Conservation (phyloP, 2,329 filamentous ascomycete species). For the Chrysoporthe austroafricana region DNA sequence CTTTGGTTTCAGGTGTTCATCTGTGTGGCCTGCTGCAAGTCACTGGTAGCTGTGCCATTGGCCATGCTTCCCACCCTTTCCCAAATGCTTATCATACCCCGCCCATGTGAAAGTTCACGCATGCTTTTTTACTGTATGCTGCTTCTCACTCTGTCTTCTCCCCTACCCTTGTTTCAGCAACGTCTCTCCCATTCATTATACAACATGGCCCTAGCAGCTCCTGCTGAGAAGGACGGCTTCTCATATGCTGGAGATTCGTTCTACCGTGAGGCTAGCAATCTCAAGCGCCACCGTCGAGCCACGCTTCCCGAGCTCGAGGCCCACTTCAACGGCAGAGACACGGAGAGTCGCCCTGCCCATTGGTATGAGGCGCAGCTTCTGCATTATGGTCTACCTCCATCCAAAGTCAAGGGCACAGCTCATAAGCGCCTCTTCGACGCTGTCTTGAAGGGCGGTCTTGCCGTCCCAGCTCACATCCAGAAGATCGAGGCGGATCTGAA, state of each 20-base stretch:
- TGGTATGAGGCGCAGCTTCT: conserved; percentile 67
- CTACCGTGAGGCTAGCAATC: conserved; percentile 47
- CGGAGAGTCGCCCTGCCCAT: conserved; percentile 53
- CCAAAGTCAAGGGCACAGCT: conserved; percentile 61
- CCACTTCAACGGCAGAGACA: conserved; percentile 46
- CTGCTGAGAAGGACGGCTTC: conserved; percentile 44
- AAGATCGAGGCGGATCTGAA: conserved; percentile 59
- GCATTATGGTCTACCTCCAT: conserved; percentile 62
- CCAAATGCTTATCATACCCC: not conserved
- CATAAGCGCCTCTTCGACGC: conserved; percentile 63
- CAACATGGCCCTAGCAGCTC: conserved; percentile 33
- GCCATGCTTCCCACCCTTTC: not conserved
- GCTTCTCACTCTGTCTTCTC: not conserved
- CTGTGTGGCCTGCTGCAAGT: too few species aligned
- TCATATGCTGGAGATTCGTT: conserved; percentile 47
- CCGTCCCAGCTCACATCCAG: conserved; percentile 52
- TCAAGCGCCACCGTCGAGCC: conserved; percentile 51
- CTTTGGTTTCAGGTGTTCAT: too few species aligned
- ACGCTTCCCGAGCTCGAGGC: conserved; percentile 48
- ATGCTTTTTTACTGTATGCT: not conserved
- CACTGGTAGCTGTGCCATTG: too few species aligned
- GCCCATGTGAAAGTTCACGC: not conserved
- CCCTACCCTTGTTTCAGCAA: not conserved
- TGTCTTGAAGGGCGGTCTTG: conserved; percentile 50
- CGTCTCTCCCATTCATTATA: not conserved